Percentiles rank a stretch among this genome's conserved stretches.
Conservation (phyloP, 78 protist species). For the Protostelium mycophagum region DNA sequence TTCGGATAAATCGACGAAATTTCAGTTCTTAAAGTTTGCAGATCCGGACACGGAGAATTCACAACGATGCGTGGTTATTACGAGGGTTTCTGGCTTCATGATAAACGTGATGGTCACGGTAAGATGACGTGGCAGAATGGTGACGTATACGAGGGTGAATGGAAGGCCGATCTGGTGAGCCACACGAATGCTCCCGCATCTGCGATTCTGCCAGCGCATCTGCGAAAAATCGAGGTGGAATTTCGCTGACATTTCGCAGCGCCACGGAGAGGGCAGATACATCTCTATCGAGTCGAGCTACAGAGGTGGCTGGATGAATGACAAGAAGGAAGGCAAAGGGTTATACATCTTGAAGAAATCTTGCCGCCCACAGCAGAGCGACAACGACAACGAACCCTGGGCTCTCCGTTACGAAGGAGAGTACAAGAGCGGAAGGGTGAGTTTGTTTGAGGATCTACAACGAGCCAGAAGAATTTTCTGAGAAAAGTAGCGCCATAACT, state of each 20-base stretch:
- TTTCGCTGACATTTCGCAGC: background rate
- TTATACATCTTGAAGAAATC: background rate
- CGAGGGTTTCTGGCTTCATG: background rate
- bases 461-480: background rate
- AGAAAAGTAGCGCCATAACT: background rate
- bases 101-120: background rate
- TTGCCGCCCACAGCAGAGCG: background rate
- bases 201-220: too few relatives aligned
- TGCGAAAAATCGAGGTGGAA: background rate
- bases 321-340: background rate
- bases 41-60: background rate
- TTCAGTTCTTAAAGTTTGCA: too few relatives aligned
- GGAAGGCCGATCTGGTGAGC: background rate
- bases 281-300: background rate
- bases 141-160: background rate
- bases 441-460: too few relatives aligned
- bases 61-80: background rate
- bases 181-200: too few relatives aligned
- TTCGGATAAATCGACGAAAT: too few relatives aligned
- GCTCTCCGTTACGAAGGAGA: background rate
- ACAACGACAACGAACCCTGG: background rate
- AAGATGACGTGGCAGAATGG: background rate
- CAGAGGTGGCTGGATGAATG: background rate
- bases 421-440: background rate
- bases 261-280: background rate